Evolutionary conservation across 2,329 filamentous ascomycete genomes (phyloP).

Genomic region (Claviceps sp.): DNA sequence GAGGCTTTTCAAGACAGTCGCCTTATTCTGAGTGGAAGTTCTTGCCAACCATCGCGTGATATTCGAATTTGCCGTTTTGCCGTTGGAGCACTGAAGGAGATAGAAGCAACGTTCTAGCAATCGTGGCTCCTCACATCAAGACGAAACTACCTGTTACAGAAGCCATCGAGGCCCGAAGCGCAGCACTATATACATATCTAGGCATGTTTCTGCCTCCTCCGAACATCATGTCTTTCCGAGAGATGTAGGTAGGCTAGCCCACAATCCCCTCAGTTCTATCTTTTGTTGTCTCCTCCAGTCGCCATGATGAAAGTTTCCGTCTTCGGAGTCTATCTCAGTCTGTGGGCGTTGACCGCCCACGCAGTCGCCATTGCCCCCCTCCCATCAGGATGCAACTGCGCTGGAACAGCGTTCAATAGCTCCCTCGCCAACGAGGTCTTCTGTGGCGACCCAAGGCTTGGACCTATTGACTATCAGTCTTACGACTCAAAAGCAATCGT

Average conservation of each 20-base stretch:
- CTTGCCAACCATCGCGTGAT: too few relatives aligned
- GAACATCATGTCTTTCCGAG: too few relatives aligned
- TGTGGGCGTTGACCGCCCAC: background rate
- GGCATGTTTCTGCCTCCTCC: too few relatives aligned
- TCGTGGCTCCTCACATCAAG: too few relatives aligned
- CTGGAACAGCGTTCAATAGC: background rate
- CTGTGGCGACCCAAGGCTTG: background rate
- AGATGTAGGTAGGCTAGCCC: background rate
- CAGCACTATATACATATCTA: too few relatives aligned
- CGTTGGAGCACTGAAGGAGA: too few relatives aligned
- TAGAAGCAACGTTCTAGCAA: too few relatives aligned
- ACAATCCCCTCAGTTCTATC: background rate
- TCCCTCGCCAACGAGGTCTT: background rate
- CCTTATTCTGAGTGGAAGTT: too few relatives aligned
- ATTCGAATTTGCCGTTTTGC: too few relatives aligned
- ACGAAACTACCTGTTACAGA: too few relatives aligned
- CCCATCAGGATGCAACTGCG: background rate
- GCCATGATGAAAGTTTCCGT: background rate
- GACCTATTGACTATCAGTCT: background rate
- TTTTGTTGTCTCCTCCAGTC: background rate
- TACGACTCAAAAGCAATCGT: background rate
- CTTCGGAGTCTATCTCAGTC: background rate
- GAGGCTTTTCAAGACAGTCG: too few relatives aligned
- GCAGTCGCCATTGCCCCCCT: background rate
- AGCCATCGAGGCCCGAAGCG: too few relatives aligned